Evolutionary conservation across 2,329 filamentous ascomycete species (phyloP), one percentile per base, ranked within the genome.

Genomic region (Phoma sp.): DNA sequence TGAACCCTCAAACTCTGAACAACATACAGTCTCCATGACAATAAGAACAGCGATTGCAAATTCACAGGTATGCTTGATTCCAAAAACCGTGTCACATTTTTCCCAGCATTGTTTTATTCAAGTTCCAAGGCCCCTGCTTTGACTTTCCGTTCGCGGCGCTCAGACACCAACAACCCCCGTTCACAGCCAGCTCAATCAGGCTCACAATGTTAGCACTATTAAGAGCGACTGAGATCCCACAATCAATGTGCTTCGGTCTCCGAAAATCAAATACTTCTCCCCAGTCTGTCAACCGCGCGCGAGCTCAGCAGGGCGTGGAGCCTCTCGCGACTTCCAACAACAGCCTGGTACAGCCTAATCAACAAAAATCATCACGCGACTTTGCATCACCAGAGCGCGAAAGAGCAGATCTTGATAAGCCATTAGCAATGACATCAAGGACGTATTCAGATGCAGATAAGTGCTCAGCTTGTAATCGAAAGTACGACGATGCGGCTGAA

Each of bases 381-480:
- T 13, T 8, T 5, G 14, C 40, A 39, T 18, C 35, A 22, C 35
- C 4, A n/a, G 6, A 8, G 7, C 5, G 14, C 13, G 9, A 14
- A 37, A 22, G 9, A 22, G n/a, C 35, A 22, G 3, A 11, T 13
- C 13, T 5, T 13, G 13, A 11, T 13, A 7, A 33, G 32, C 7
- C 32, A 33, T 9, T 45, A 38, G 25, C 41, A 22, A 57, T 52
- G 49, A 3, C 47, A 3, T 9, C 55, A 2, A 36, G 47, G 13
- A 35, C 22, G 29, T 38, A 46, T 37, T 36, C 40, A 22, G 49
- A 47, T 11, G 1, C 13, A 3, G 36, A 50, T 0, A 47, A 27
- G 30, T 60, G 50, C 18, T 40, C 45, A 14, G 55, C 51, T 4
- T 60, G 54, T 44, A 55, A 57, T 32, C 43, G 50, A 11, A 45